phyloP scores from a whole-genome alignment of 1,284 basidiomycete species.

The Cryptococcus sp. region DNA sequence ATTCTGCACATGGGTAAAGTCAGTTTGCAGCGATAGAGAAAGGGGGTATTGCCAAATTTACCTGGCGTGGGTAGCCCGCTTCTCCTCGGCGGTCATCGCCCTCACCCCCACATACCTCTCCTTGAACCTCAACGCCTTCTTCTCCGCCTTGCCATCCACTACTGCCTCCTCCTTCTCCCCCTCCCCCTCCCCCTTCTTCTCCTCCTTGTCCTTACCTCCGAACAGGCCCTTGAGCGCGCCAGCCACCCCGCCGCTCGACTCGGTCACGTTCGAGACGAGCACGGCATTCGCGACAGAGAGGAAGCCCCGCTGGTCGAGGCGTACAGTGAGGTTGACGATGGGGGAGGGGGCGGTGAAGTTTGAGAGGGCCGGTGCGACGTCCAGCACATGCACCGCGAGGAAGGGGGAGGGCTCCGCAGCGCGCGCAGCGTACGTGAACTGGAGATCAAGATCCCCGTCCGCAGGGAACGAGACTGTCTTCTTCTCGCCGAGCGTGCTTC shows the following conservation, averaged over 20 bases:
- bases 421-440: conserved; percentile 48
- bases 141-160: conserved; percentile 37
- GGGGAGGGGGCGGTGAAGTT: conserved; percentile 46
- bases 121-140: conserved; percentile 59
- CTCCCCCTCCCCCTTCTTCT: conserved; percentile 46
- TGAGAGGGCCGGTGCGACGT: conserved; percentile 32
- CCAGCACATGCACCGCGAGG: conserved; percentile 32
- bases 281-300: conserved; percentile 68
- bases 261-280: conserved; percentile 59
- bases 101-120: conserved; percentile 62
- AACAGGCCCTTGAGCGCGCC: conserved; percentile 80
- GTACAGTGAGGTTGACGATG: conserved; percentile 72
- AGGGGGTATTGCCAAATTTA: conserved; percentile 36
- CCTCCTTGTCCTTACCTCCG: conserved; percentile 55
- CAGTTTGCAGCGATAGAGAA: not conserved
- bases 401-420: conserved; percentile 49
- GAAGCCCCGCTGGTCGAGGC: conserved; percentile 78
- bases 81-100: conserved; percentile 69
- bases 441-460: conserved; percentile 66
- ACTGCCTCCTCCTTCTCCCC: conserved; percentile 19
- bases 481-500: conserved; percentile 69
- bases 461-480: conserved; percentile 80
- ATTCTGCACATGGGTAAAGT: conserved; percentile 56
- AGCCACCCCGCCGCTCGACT: conserved; percentile 69
- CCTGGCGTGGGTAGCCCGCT: conserved; percentile 66